These are phyloP conservation scores for Euptelea pleiosperma DNA, from an alignment of 164 flowering plant species.

Conservation along the genomic window DNA sequence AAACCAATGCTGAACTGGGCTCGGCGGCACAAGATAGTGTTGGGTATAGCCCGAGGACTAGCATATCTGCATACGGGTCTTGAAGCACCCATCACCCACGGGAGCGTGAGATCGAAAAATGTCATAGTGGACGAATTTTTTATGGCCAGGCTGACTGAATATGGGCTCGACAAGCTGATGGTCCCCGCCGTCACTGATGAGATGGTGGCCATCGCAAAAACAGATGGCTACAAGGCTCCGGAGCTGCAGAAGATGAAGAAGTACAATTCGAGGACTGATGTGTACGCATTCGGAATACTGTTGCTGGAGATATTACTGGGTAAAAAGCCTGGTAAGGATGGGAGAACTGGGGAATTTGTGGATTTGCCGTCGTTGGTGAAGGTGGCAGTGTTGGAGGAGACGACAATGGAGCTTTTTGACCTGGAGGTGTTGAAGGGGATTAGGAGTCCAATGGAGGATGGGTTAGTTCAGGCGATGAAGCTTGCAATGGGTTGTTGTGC, in stretches of 20 bases:
- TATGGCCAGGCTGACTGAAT: constrained; percentile 77
- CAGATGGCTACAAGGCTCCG: constrained; percentile 94
- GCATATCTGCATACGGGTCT: constrained; percentile 77
- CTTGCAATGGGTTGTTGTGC: constrained; percentile 99
- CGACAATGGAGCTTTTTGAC: constrained; percentile 93
- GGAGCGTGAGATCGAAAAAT: constrained; percentile 79
- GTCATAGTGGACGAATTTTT: constrained; percentile 86
- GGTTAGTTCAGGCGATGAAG: constrained; percentile 91
- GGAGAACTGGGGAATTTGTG: constrained; percentile 51
- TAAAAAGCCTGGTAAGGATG: constrained; percentile 74
- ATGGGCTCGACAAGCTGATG: constrained; percentile 87
- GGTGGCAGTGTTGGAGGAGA: constrained; percentile 92
- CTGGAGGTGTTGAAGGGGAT: constrained; percentile 79
- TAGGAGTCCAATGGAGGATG: constrained; percentile 97
- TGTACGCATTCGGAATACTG: constrained; percentile 88
- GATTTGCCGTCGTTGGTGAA: constrained; percentile 91
- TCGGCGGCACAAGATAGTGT: constrained; percentile 84
- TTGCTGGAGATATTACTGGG: constrained; percentile 84
- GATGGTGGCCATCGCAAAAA: constrained; percentile 68
- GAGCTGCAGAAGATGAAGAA: constrained; percentile 94
- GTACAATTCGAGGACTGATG: constrained; percentile 86
- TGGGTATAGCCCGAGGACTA: constrained; percentile 82
- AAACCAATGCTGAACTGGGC: constrained; percentile 90
- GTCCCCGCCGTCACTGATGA: constrained; percentile 82
- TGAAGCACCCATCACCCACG: constrained; percentile 85